Base-by-base conservation (phyloP, 2,329 filamentous ascomycete genomes). In the Epichloe scottii region DNA sequence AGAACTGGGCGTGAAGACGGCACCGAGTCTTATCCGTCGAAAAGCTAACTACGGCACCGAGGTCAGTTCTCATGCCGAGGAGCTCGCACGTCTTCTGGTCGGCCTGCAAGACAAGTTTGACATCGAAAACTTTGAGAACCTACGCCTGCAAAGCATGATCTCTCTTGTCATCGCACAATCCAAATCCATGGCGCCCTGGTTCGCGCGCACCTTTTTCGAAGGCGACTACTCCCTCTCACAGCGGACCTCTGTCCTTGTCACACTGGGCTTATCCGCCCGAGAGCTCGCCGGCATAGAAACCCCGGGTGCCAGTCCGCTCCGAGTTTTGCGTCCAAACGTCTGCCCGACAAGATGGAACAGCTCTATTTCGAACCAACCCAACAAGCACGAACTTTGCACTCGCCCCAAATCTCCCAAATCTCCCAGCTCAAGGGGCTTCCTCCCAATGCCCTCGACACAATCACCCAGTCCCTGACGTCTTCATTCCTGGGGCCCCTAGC, bases 221-320 rank as follows among this genome's bases (percentile, higher is more conserved):
- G 90, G 90, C 15, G 93, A 98, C 63, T 90, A 93, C 66, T 95
- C 90, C 0, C 72, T 97, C 38, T 79, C 84, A 0, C 91, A 97
- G 64, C 79, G 93, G 39, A 87, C 85, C 7, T 81, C 86, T 0
- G 76, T 97, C 38, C 81, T 98, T 49, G 84, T 88, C 19, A 83
- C 87, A 0, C 71, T 98, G 4, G 91, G 90, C 0, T 71, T 98
- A 0, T 81, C 85, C 33, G 87, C 87, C 2, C 79, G 91, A 53
- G 90, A 97, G 66, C 68, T 98, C 10, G 88, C 89, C 2, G 90
- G 93, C 0, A 81, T 87, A 56, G 81, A 85, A 45, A 69, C 71
- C 7, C 77, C 0, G 72, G 75, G 6, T 72, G 79, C 37, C 71
- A 72, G 1, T 61, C 69, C 0, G 65, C 67, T 1, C 67, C 75